Percentiles rank a stretch among this genome's conserved stretches.
Conservation (phyloP, 2,329 filamentous ascomycete genomes). For the Pseudocercospora ulei region DNA sequence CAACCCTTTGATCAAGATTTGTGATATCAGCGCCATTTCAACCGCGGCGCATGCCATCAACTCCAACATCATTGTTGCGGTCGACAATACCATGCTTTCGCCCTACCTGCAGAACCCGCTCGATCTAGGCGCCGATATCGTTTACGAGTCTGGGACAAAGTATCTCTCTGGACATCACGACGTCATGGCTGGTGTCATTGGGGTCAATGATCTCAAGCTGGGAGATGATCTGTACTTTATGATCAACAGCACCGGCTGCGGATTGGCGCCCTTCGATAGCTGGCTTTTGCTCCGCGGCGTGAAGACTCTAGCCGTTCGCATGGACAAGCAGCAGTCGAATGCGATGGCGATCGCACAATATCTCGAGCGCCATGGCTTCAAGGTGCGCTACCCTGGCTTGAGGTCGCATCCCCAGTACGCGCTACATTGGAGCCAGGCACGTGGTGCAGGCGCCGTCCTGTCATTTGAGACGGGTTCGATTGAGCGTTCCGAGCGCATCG, state of each 20-base stretch:
- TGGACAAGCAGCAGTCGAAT: constrained; percentile 96
- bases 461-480: constrained; percentile 93
- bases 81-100: constrained; percentile 98
- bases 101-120: constrained; percentile 89
- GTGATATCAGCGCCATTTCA: constrained; percentile 77
- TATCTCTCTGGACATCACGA: constrained; percentile 97
- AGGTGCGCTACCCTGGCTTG: constrained; percentile 86
- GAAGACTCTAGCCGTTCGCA: constrained; percentile 92
- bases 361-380: constrained; percentile 82
- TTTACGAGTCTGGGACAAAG: constrained; percentile 96
- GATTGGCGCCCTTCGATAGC: constrained; percentile 86
- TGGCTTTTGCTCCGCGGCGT: constrained; percentile 91
- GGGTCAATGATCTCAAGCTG: constrained; percentile 69
- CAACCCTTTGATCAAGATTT: constrained; percentile 96
- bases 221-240: constrained; percentile 91
- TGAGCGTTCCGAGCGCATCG: constrained; percentile 75
- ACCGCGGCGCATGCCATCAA: constrained; percentile 66
- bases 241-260: constrained; percentile 93
- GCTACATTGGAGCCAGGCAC: constrained; percentile 88
- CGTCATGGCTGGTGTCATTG: constrained; percentile 95
- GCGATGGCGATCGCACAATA: constrained; percentile 86
- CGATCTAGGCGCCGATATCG: constrained; percentile 86
- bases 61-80: constrained; percentile 68
- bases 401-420: constrained; percentile 95
- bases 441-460: constrained; percentile 85